Evolutionary conservation across 2,329 filamentous ascomycete genomes (phyloP), one percentile per base, ranked within the genome.

Genomic region (Colletotrichum phormii): DNA sequence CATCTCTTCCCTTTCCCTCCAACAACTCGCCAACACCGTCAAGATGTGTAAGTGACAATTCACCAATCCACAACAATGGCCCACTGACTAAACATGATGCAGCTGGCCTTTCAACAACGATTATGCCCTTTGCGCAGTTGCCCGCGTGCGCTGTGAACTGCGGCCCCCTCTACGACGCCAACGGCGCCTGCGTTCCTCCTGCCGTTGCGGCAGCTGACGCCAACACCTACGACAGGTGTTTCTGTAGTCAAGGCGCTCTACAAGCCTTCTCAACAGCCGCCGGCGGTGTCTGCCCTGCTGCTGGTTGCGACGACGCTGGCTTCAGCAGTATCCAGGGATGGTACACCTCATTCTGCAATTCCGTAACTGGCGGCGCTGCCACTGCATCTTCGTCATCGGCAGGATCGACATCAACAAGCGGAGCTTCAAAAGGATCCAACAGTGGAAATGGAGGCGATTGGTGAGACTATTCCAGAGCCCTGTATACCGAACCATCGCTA

Each of bases 231-330:
- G 86, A 90, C 64, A 85, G 86, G 46, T 97, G 95, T 83, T 95
- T 97, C 84, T 97, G 95, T 84, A 84, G 87, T 77, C 90, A 92
- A 62, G 4, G 81, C 86, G 9, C 90, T 95, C 68, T 88, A 89
- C 37, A 83, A 84, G 12, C 74, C 1, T 75, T 67, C 42, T 61
- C 59, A 46, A 71, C 73, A 2, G 88, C 86, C 42, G 86, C 88
- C 4, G 82, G 85, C 5, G 89, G 89, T 5, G 87, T 94, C 15
- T 95, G 94, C 82, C 88, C 90, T 72, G 77, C 82, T 18, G 85
- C 84, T 3, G 46, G 33, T 26, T 95, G 93, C 78, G 82, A 86
- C 13, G 83, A 82, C 8, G 80, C 85, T 3, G 77, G 86, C 0
- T 83, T 92, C 59, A 78, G 82, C 15, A 87, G 87, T 68, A 89